These are phyloP conservation scores for Pichia sp. DNA, from an alignment of 1,139 yeast genomes.

Conservation along the genomic window DNA sequence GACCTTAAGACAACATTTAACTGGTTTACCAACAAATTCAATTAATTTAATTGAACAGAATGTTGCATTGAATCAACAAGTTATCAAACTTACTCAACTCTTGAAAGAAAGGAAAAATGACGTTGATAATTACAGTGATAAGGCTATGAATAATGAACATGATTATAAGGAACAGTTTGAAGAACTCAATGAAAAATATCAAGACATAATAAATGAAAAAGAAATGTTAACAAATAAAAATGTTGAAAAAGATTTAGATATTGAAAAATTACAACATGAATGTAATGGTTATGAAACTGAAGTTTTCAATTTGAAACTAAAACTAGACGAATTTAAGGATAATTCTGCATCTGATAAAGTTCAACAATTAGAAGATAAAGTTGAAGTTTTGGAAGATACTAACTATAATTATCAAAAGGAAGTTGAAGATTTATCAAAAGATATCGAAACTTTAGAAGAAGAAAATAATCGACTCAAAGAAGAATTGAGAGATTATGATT, in stretches of 20 bases:
- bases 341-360: neutral
- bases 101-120: neutral
- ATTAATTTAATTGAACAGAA: conserved; percentile 36
- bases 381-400: conserved; percentile 10
- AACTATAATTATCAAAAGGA: conserved; percentile 7
- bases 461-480: conserved; percentile 12
- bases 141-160: conserved; percentile 3
- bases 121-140: neutral
- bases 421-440: conserved; percentile 8
- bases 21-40: conserved; percentile 41
- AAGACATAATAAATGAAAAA: conserved; percentile 12
- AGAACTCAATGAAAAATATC: conserved; percentile 1
- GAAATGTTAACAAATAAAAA: conserved; percentile 18
- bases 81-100: conserved; percentile 1
- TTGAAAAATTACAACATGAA: conserved; percentile 14
- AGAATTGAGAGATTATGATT: conserved; percentile 9
- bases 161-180: conserved; percentile 7
- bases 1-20: conserved; percentile 44
- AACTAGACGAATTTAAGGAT: neutral
- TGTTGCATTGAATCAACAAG: conserved; percentile 31
- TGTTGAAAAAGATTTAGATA: conserved; percentile 15
- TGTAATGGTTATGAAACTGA: conserved; percentile 14
- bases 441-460: conserved; percentile 13
- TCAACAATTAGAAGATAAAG: conserved; percentile 15
- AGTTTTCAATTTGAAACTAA: conserved; percentile 7